Evolutionary conservation across 345 rosid genomes (phyloP), one percentile per base, ranked within the genome.

Genomic region (Populus pruinosa): DNA sequence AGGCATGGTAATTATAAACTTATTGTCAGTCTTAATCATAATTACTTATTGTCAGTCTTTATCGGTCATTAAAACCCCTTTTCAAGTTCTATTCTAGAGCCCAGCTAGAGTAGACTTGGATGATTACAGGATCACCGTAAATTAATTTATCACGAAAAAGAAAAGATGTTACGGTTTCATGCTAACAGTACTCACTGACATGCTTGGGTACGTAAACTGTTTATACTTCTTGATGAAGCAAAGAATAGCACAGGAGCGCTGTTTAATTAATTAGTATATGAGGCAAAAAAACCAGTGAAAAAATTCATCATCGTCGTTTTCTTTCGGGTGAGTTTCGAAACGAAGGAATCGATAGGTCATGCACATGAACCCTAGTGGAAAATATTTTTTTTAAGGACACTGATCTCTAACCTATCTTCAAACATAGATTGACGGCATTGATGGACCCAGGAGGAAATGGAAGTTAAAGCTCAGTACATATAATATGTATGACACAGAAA

Each of bases 281-380:
- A 36, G 25, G 72, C 65, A 49, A 7, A 65, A 41, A 47, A 5
- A 36, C 4, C 23, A 67, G 36, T 3, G 70, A n/a, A 41, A 67
- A 36, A 33, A 67, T 21, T 67, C 49, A 17, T 33, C 35, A 1
- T 25, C 69, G 27, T 39, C 17, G 23, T 39, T 27, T 41, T 59
- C 21, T 76, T 25, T 27, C 55, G 38, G 7, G 41, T 27, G 61
- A 68, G 18, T 39, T 23, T 59, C 29, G 63, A 59, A 59, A 59
- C 12, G 14, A 59, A 59, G 29, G 59, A 73, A 68, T 69, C 35
- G 35, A 44, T 21, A 12, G 77, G 66, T 31, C 44, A 16, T 41
- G 44, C 43, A 20, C 33, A 63, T 64, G 70, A 75, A 65, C 77
- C 71, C 73, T 76, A 67, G 53, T 25, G 27, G 43, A 33, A 2